These are phyloP conservation scores for Puya raimondii DNA, from an alignment of 176 grass and related monocot species.

Conservation along the genomic window DNA sequence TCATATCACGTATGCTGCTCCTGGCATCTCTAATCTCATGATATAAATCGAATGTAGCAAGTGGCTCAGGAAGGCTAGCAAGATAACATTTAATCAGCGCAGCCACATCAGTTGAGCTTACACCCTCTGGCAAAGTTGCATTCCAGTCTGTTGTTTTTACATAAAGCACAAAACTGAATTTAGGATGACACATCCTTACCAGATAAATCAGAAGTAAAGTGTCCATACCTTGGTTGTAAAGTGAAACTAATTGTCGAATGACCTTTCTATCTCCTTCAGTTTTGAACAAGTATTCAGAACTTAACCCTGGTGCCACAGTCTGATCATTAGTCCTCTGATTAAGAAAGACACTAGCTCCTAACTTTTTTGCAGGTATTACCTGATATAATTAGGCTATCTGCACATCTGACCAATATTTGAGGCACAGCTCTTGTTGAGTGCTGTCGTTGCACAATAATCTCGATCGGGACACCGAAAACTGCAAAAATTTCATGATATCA, in stretches of 20 bases:
- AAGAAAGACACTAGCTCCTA: not conserved
- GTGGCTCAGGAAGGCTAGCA: constrained; percentile 81
- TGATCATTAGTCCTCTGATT: not conserved
- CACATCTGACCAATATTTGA: constrained; percentile 71
- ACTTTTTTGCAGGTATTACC: constrained; percentile 28
- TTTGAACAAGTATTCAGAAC: constrained; percentile 83
- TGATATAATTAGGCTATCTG: constrained; percentile 81
- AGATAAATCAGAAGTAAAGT: too few relatives aligned
- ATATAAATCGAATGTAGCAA: constrained; percentile 74
- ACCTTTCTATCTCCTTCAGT: constrained; percentile 73
- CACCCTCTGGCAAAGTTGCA: constrained; percentile 62
- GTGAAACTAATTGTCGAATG: constrained; percentile 69
- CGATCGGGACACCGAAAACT: constrained; percentile 90
- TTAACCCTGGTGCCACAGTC: constrained; percentile 46
- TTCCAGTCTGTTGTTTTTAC: constrained; percentile 50
- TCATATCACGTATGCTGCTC: constrained; percentile 74
- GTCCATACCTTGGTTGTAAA: constrained; percentile 73
- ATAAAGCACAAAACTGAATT: constrained; percentile 16
- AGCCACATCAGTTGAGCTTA: constrained; percentile 57
- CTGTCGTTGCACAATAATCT: constrained; percentile 64
- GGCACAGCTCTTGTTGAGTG: constrained; percentile 69
- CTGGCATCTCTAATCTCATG: constrained; percentile 76
- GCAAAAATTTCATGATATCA: constrained; percentile 19
- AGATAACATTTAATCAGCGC: constrained; percentile 88
- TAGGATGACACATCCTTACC: not conserved